Base-by-base conservation (phyloP, 371 early-diverging fungal genomes). In the Apophysomyces trapeziformis region DNA sequence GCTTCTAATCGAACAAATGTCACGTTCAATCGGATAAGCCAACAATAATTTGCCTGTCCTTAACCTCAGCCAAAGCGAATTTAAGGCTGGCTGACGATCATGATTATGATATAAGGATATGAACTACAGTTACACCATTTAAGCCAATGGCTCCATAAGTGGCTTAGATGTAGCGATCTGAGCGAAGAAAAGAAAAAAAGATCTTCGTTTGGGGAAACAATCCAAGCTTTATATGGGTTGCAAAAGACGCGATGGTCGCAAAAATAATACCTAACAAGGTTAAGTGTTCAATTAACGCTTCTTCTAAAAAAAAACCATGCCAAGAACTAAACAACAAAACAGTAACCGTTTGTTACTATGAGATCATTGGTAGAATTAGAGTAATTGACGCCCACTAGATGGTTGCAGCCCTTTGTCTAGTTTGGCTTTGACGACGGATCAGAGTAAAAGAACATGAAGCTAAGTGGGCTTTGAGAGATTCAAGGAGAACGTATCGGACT, bases 401-500 rank as follows among this genome's bases (percentile, higher is more conserved):
- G 32, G 32, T 26, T 26, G 32, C 3, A n/a, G 32, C 32, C 32
- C 32, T 26, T 26, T 26, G 32, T 26, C 32, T 26, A 26, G 32
- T 26, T 2, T 26, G 32, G 32, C 32, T 26, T 45, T 6, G 16
- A 45, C 2, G 6, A 45, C 2, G 16, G 46, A 45, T 12, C 6
- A 45, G 46, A 50, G 21, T 9, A 21, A 50, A 50, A 18, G 21
- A 16, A 50, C 21, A 50, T 1, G 32, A 21, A 18, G 16, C 5
- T n/a, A 45, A 13, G 16, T 9, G 21, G 54, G 54, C 54, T 50
- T 50, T 50, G 54, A 26, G 54, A 18, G n/a, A 26, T 50, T 50
- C 54, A 50, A 50, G 54, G 54, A 50, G 54, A 50, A 21, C n/a
- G 41, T 18, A 45, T 16, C 54, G 54, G 54, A 50, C 54, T 50